A percentile compares a stretch with the other conserved stretches of the same genome.
phyloP scores from a whole-genome alignment of 139 green algal species.

The Chlamydomonas eustigma region DNA sequence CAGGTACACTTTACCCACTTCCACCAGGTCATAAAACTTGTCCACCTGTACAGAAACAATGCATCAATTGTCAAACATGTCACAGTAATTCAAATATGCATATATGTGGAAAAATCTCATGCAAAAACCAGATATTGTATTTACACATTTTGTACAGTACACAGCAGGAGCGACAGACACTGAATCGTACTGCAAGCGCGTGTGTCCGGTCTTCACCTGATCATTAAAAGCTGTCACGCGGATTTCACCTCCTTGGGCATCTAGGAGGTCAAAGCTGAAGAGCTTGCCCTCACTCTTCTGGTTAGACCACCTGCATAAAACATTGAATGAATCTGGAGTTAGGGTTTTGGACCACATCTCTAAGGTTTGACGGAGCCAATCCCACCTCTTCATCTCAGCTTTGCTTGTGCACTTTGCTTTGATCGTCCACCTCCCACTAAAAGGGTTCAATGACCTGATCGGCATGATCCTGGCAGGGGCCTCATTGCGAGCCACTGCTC shows the following conservation, averaged over 20 bases:
- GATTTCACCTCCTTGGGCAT: slow-evolving; percentile 77
- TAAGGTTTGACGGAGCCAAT: neutral
- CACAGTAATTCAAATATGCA: too few relatives aligned
- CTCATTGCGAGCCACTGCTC: slow-evolving; percentile 45
- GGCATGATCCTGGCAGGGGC: slow-evolving; percentile 67
- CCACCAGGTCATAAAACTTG: slow-evolving; percentile 37
- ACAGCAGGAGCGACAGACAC: too few relatives aligned
- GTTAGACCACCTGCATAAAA: slow-evolving; percentile 61
- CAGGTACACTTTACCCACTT: slow-evolving; percentile 71
- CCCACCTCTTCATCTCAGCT: slow-evolving; percentile 4
- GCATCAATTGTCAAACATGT: too few relatives aligned
- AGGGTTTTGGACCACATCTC: too few relatives aligned
- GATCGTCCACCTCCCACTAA: slow-evolving; percentile 93
- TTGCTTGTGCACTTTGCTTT: slow-evolving; percentile 53
- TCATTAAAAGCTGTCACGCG: slow-evolving; percentile 68
- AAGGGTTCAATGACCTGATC: slow-evolving; percentile 90
- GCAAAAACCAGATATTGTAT: too few relatives aligned
- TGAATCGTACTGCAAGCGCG: too few relatives aligned
- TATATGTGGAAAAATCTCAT: too few relatives aligned
- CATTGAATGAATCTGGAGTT: neutral
- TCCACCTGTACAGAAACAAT: slow-evolving; percentile 37
- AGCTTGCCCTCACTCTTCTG: slow-evolving; percentile 80
- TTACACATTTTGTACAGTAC: too few relatives aligned
- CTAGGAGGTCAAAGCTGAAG: slow-evolving; percentile 92
- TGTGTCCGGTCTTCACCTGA: too few relatives aligned